Evolutionary conservation across 345 rosid genomes (phyloP), one percentile per base, ranked within the genome.

Genomic region (Camelina neglecta): DNA sequence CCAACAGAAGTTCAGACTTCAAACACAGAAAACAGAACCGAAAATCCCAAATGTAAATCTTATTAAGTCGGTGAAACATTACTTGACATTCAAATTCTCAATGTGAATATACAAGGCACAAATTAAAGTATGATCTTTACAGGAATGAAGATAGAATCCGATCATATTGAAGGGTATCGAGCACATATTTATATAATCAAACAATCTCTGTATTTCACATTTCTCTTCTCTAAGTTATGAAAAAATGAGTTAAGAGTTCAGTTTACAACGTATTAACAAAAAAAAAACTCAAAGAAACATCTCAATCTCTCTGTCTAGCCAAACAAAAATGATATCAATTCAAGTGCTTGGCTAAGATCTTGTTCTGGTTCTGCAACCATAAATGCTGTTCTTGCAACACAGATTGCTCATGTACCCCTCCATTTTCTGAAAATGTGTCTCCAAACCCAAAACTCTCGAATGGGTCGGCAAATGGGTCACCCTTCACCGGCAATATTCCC

Each of bases 291-390:
- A 70, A 70, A 57, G 26, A 63, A 71, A 65, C 72, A 55, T 67
- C 23, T 76, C 65, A 48, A 72, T 16, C 67, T 59, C 65, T 59
- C 65, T 62, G 70, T 45, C 74, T 62, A 76, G 35, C 44, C 60
- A 70, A 66, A 48, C 7, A 7, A 47, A 12, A 16, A 24, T 58
- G 35, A 74, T 3, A 79, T 86, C 79, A 85, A 48, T 70, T 41
- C 48, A 75, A 50, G 58, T 83, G 87, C 74, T 89, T 91, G 21
- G 90, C 81, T 13, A 93, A 86, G 49, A 94, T 90, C 83, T 83
- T 87, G 75, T 84, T 86, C 75, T 94, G 94, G 69, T 86, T 77
- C 79, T 85, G 85, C 74, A 88, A 75, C 97, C 98, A 92, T 35
- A 85, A 7, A 44, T 85, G 85, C 18, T 89, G 94, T 75, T 93